Evolutionary conservation across 257 asterid genomes (phyloP).

Genomic region (Plantago elongata): DNA sequence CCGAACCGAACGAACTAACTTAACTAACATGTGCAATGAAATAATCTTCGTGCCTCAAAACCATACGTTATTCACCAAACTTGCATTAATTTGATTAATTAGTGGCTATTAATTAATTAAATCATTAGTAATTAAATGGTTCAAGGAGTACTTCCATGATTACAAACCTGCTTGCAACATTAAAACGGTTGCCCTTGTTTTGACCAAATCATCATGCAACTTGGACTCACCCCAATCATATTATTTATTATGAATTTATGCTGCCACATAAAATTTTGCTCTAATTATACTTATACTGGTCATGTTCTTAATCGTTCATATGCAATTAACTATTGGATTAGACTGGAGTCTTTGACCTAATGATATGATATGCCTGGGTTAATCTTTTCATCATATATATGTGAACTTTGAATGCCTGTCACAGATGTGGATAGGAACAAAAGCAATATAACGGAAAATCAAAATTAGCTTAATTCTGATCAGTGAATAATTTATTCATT

Average conservation of each 20-base stretch:
- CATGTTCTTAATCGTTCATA: too few species aligned
- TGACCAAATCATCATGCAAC: slow-evolving; percentile 33
- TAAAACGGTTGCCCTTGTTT: slow-evolving; percentile 23
- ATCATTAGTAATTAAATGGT: slow-evolving; percentile 21
- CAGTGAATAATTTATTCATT: too few species aligned
- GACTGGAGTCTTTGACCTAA: too few species aligned
- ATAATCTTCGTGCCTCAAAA: slow-evolving; percentile 13
- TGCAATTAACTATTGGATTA: too few species aligned
- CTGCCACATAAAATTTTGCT: slow-evolving; percentile 22
- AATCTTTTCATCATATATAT: too few species aligned
- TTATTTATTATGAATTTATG: slow-evolving; percentile 23
- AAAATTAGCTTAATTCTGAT: too few species aligned
- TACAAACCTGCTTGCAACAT: slow-evolving; percentile 2
- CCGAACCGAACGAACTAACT: slow-evolving; percentile 20
- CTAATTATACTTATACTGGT: neutral
- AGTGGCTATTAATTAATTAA: slow-evolving; percentile 15
- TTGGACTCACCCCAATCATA: slow-evolving; percentile 23
- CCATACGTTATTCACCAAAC: slow-evolving; percentile 32
- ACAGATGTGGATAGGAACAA: too few species aligned
- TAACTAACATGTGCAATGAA: slow-evolving; percentile 32
- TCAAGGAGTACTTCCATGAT: slow-evolving; percentile 27
- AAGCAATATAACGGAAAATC: too few species aligned
- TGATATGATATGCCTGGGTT: too few species aligned
- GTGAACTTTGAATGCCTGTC: too few species aligned
- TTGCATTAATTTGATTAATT: neutral